Evolutionary conservation across 768 basidiomycete genomes (phyloP), one percentile per base, ranked within the genome.

Genomic region (Lactarius sanguifluus): DNA sequence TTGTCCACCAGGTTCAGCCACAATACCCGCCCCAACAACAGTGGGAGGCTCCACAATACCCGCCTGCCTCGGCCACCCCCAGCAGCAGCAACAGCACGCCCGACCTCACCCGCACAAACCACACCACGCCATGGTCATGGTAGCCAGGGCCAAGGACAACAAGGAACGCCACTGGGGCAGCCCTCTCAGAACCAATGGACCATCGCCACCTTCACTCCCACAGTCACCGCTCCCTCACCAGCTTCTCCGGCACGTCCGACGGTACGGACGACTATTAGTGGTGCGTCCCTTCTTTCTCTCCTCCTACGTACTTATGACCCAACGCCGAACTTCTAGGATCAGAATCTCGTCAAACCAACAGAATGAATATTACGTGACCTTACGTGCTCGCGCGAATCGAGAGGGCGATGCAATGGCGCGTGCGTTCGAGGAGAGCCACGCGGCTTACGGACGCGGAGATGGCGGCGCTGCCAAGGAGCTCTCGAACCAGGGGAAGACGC

Each of bases 391-490:
- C 65, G 96, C 96, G 2, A 88, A 86, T 62, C 81, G 83, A 59
- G 90, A 91, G 70, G 93, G 92, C 2, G 91, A 94, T 72, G 71
- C 81, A 73, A 95, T 94, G 92, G 86, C 83, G 9, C 79, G 76
- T 54, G 82, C 80, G 66, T 92, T 92, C 73, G 81, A 87, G 65
- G 79, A 86, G 71, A 89, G 90, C 69, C 90, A 91, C 72, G 80
- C 85, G 66, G 92, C 93, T 0, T 96, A 94, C 73, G 75, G 79
- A 55, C 78, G 80, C 1, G 85, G 90, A 3, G 86, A 97, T 70
- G 88, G 92, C 15, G 92, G 86, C 0, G 77, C 78, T 38, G 96
- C 96, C 25, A 95, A 98, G 76, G 81, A 90, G 59, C 81, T 97
- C 28, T 91, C 89, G 20, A 84, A 86, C 65, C 72, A 94, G 75